Conservation (phyloP, 768 basidiomycete species). For the Scleroderma bovista region DNA sequence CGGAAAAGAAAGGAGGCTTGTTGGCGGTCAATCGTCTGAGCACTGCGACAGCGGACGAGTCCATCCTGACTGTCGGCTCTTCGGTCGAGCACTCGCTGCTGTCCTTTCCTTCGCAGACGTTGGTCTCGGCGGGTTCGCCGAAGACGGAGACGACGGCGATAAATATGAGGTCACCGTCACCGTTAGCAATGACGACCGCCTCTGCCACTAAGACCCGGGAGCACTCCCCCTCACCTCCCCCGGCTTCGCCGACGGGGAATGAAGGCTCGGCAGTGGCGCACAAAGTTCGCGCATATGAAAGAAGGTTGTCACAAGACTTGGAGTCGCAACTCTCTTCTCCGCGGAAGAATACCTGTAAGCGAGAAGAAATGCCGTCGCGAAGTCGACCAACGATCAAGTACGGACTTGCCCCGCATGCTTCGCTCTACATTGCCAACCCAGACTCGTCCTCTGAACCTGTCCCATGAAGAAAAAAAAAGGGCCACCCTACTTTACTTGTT, state of each 20-base stretch:
- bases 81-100: not conserved
- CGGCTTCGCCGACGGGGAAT: conserved; percentile 6
- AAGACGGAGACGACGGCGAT: not conserved
- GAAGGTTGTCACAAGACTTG: conserved; percentile 50
- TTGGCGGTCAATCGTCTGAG: not conserved
- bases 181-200: not conserved
- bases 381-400: conserved; percentile 46
- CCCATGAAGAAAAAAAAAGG: conserved; percentile 8
- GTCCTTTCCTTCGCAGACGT: not conserved
- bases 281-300: conserved; percentile 54
- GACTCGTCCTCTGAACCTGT: conserved; percentile 26
- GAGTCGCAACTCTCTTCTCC: conserved; percentile 31
- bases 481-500: not conserved
- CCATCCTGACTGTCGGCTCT: not conserved
- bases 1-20: conserved; percentile 7
- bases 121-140: not conserved
- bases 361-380: conserved; percentile 38
- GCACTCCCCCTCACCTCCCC: not conserved
- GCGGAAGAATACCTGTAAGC: conserved; percentile 36
- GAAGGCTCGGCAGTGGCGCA: conserved; percentile 36
- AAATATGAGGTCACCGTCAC: not conserved
- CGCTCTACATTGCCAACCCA: conserved; percentile 73
- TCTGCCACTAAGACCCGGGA: not conserved
- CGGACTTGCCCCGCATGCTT: conserved; percentile 57
- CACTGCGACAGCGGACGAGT: not conserved